Evolutionary conservation across 441 rosid species (phyloP).

Genomic region (Pelargonium australe): DNA sequence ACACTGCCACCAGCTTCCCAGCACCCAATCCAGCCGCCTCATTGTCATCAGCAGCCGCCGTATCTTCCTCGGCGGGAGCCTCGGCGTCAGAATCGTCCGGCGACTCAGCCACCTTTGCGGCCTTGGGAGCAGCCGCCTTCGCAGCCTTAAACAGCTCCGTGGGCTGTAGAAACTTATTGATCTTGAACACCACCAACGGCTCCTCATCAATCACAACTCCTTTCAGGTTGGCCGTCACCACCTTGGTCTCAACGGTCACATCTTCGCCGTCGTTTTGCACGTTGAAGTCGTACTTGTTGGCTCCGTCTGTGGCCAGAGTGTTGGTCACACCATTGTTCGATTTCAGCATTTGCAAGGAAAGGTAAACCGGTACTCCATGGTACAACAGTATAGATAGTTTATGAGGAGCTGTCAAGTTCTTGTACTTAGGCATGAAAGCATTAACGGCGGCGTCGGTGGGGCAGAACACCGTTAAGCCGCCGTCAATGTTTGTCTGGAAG

Average conservation of each 20-base stretch:
- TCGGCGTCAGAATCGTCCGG: conserved; percentile 9
- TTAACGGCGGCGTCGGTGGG: conserved; percentile 40
- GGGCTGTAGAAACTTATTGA: conserved; percentile 47
- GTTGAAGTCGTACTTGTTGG: conserved; percentile 49
- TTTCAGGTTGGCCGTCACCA: conserved; percentile 38
- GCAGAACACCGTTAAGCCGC: conserved; percentile 62
- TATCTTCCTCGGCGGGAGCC: conserved; percentile 47
- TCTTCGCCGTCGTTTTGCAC: conserved; percentile 50
- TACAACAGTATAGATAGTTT: conserved; percentile 42
- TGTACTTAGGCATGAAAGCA: conserved; percentile 46
- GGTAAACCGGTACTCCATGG: conserved; percentile 58
- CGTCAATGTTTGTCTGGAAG: conserved; percentile 48
- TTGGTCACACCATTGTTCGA: conserved; percentile 50
- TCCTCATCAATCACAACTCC: conserved; percentile 51
- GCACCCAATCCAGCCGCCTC: conserved; percentile 31
- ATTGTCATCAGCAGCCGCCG: conserved; percentile 35
- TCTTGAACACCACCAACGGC: conserved; percentile 48
- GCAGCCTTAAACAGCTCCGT: conserved; percentile 48
- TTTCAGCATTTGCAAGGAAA: conserved; percentile 42
- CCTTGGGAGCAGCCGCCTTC: conserved; percentile 44
- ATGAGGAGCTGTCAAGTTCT: conserved; percentile 43
- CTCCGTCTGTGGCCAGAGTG: conserved; percentile 59
- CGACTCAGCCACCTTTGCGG: not conserved
- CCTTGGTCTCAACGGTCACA: conserved; percentile 47
- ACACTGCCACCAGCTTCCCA: conserved; percentile 25